phyloP scores from a whole-genome alignment of 2,329 filamentous ascomycete genomes.

The Botrytis porri region DNA sequence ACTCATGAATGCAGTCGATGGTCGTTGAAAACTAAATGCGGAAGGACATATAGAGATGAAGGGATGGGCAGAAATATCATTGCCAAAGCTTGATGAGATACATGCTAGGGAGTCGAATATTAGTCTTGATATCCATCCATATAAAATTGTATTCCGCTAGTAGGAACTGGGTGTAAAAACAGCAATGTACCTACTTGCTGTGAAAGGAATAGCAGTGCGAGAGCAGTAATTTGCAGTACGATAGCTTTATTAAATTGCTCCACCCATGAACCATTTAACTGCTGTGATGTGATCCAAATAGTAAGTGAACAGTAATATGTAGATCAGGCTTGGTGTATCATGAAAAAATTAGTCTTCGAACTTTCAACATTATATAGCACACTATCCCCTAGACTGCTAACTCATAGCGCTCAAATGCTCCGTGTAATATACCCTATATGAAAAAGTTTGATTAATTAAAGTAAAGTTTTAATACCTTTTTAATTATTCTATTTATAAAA shows the following conservation, averaged over 20 bases:
- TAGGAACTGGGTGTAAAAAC: not conserved
- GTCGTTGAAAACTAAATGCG: not conserved
- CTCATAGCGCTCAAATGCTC: too few relatives aligned
- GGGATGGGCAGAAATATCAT: not conserved
- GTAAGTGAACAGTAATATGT: not conserved
- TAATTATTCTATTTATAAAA: too few relatives aligned
- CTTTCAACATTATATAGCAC: too few relatives aligned
- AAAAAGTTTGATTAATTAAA: too few relatives aligned
- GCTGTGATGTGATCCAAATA: not conserved
- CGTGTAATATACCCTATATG: too few relatives aligned
- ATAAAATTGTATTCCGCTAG: not conserved
- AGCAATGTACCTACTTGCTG: not conserved
- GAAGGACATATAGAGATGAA: not conserved
- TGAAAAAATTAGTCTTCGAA: too few relatives aligned
- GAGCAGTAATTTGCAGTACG: not conserved
- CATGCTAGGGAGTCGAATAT: not conserved
- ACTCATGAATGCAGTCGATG: not conserved
- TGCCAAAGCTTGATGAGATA: not conserved
- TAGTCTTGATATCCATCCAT: not conserved
- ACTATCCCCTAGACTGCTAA: too few relatives aligned
- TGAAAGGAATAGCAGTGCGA: not conserved
- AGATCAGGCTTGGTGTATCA: too few relatives aligned
- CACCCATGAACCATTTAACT: not conserved
- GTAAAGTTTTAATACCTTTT: too few relatives aligned
- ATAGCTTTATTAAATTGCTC: not conserved